Conservation (phyloP, 176 grass and related monocot species). For the Musa acuminata region DNA sequence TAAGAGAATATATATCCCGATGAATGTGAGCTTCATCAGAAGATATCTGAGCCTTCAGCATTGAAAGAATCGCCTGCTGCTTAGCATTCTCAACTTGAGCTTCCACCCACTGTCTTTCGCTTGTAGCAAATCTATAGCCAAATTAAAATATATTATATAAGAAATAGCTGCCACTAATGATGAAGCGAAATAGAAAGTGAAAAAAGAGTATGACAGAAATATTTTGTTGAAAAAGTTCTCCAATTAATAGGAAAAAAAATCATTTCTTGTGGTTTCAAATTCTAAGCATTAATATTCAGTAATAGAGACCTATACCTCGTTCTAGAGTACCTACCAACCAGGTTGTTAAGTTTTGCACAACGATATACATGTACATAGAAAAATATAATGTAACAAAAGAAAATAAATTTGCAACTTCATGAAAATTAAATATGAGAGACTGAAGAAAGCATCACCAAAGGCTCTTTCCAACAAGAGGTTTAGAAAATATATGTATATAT, state of each 20-base stretch:
- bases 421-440: too few species aligned
- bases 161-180: background rate
- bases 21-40: conserved; percentile 90
- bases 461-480: too few species aligned
- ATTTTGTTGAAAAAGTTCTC: background rate
- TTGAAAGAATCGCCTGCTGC: conserved; percentile 83
- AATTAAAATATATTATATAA: conserved; percentile 13
- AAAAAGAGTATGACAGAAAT: background rate
- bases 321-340: background rate
- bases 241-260: background rate
- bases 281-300: background rate
- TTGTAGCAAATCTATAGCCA: conserved; percentile 86
- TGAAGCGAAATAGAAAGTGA: conserved; percentile 9
- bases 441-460: too few species aligned
- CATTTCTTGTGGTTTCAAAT: background rate
- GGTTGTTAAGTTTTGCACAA: background rate
- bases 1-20: conserved; percentile 85
- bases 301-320: background rate
- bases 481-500: too few species aligned
- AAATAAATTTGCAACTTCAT: too few species aligned
- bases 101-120: conserved; percentile 98
- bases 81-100: conserved; percentile 96
- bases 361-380: too few species aligned
- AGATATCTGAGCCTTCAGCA: conserved; percentile 80
- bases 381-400: too few species aligned